These are phyloP conservation scores for Crataegus laevigata DNA, from an alignment of 306 rosid genomes.

Conservation along the genomic window DNA sequence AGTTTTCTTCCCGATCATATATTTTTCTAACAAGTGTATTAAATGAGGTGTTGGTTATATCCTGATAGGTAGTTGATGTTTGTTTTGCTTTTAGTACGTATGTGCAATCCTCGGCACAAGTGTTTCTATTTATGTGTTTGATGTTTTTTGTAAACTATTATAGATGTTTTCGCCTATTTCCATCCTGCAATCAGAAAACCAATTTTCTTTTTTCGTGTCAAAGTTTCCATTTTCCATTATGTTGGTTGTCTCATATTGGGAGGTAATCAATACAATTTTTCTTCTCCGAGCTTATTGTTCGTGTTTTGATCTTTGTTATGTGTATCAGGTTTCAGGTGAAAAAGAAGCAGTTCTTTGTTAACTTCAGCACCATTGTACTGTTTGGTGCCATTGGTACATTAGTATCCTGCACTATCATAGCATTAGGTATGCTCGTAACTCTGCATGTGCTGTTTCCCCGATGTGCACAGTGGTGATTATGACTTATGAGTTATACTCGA, in stretches of 20 bases:
- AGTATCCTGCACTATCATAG: conserved; percentile 64
- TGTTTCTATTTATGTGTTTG: not conserved
- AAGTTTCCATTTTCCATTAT: not conserved
- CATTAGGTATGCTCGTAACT: conserved; percentile 50
- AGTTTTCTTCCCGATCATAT: conserved; percentile 7
- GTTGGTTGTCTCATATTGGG: not conserved
- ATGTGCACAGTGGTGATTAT: not conserved
- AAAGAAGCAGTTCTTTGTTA: conserved; percentile 90
- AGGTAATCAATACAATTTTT: not conserved
- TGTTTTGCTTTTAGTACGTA: not conserved
- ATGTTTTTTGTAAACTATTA: not conserved
- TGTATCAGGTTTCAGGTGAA: conserved; percentile 92
- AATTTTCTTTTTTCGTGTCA: not conserved
- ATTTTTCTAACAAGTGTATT: not conserved
- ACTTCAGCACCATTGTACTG: conserved; percentile 70
- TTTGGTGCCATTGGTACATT: conserved; percentile 95
- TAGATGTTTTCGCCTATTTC: not conserved
- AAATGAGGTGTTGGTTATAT: not conserved
- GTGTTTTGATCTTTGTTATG: conserved; percentile 16
- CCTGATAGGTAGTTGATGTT: not conserved
- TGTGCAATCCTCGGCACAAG: not conserved
- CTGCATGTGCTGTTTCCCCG: not conserved
- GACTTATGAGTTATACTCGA: not conserved
- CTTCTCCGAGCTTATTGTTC: not conserved
- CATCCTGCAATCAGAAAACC: not conserved